phyloP scores from a whole-genome alignment of 2,329 filamentous ascomycete species.

The Allantophomopsis cytisporea region DNA sequence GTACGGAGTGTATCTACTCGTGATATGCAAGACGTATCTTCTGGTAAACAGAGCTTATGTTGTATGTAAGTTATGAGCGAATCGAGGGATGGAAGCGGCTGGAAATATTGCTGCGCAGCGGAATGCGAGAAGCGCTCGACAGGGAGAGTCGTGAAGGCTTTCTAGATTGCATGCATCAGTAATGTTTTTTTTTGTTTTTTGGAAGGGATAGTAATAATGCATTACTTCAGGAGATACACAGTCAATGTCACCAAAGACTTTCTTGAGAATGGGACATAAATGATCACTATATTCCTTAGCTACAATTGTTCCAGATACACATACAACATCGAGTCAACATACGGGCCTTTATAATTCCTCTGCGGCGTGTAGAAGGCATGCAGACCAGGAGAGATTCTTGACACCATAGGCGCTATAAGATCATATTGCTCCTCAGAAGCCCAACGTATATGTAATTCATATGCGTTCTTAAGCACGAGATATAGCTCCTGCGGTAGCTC shows the following conservation, averaged over 20 bases:
- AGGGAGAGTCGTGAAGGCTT: conserved; percentile 49
- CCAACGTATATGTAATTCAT: conserved; percentile 73
- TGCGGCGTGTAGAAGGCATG: conserved; percentile 65
- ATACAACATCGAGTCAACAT: conserved; percentile 1
- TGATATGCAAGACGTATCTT: conserved; percentile 33
- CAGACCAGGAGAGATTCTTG: conserved; percentile 65
- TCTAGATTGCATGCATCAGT: conserved; percentile 15
- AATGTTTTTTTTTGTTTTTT: too few relatives aligned
- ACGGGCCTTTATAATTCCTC: conserved; percentile 8
- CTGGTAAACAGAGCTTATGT: conserved; percentile 33
- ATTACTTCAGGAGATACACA: conserved; percentile 37
- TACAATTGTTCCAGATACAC: background rate
- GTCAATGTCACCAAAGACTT: conserved; percentile 39
- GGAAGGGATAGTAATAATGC: background rate
- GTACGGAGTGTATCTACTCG: conserved; percentile 29
- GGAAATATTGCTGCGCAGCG: conserved; percentile 57
- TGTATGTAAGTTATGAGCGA: conserved; percentile 39
- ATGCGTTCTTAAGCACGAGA: conserved; percentile 44
- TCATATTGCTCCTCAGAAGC: conserved; percentile 42
- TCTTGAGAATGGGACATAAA: conserved; percentile 45
- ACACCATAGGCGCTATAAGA: conserved; percentile 55
- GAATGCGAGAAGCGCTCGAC: conserved; percentile 48
- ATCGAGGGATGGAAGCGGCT: conserved; percentile 42
- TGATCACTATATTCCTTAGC: conserved; percentile 21
- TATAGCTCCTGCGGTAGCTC: conserved; percentile 61